Percentiles rank a stretch among this genome's conserved stretches.
Conservation (phyloP, 345 rosid species). For the Rhodamnia rubescens region DNA sequence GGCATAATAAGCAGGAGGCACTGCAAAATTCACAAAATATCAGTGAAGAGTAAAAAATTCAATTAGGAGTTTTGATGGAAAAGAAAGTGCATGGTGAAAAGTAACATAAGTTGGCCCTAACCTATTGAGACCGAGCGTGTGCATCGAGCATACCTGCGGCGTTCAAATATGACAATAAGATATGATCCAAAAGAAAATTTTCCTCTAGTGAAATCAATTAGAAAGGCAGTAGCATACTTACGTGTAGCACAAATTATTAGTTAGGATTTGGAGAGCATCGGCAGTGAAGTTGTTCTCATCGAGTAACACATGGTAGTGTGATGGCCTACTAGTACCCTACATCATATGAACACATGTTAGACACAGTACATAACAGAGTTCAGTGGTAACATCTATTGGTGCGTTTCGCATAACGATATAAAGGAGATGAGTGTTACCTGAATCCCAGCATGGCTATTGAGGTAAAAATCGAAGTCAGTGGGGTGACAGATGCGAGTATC, state of each 20-base stretch:
- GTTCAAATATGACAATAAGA: background rate
- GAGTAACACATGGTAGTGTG: slow-evolving; percentile 66
- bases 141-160: slow-evolving; percentile 57
- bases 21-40: slow-evolving; percentile 10
- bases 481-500: slow-evolving; percentile 78
- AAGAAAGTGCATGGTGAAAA: background rate
- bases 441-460: slow-evolving; percentile 83
- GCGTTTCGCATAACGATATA: background rate
- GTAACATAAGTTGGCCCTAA: slow-evolving; percentile 1
- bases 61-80: background rate
- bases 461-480: slow-evolving; percentile 52
- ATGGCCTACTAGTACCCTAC: slow-evolving; percentile 73
- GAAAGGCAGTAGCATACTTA: slow-evolving; percentile 6
- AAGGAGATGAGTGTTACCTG: slow-evolving; percentile 27
- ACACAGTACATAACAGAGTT: background rate
- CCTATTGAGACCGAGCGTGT: slow-evolving; percentile 69
- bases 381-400: background rate
- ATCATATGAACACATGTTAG: background rate
- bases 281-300: slow-evolving; percentile 63
- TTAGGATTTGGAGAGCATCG: slow-evolving; percentile 40
- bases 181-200: background rate
- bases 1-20: slow-evolving; percentile 70
- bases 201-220: background rate
- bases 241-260: slow-evolving; percentile 77
- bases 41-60: background rate